Conservation (phyloP, 768 basidiomycete genomes). For the Dacryopinax primogenitus region DNA sequence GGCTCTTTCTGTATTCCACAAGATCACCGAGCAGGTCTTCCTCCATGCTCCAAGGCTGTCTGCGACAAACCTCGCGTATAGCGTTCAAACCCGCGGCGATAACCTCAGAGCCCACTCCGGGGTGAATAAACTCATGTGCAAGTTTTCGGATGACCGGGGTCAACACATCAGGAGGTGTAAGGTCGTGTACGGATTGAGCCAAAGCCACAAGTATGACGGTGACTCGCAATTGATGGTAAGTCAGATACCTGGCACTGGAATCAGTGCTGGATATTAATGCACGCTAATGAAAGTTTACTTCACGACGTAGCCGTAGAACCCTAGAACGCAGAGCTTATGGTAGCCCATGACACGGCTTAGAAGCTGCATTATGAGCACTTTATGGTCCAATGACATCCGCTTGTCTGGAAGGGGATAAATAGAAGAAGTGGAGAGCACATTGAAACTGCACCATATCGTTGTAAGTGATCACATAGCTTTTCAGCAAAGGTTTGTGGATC, state of each 20-base stretch:
- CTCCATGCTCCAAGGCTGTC: constrained; percentile 96
- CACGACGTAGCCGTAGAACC: constrained; percentile 91
- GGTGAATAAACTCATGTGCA: constrained; percentile 92
- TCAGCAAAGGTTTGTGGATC: constrained; percentile 95
- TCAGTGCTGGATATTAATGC: neutral
- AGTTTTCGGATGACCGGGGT: constrained; percentile 82
- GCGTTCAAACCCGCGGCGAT: constrained; percentile 94
- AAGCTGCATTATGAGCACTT: constrained; percentile 93
- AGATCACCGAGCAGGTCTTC: constrained; percentile 85
- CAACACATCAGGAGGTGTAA: constrained; percentile 86
- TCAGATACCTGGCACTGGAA: constrained; percentile 55
- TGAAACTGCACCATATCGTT: constrained; percentile 41
- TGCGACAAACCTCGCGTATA: constrained; percentile 82
- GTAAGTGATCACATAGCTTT: constrained; percentile 75
- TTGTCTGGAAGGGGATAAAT: constrained; percentile 44
- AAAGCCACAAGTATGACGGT: constrained; percentile 87
- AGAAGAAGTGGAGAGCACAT: neutral
- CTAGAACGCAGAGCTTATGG: constrained; percentile 85
- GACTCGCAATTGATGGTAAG: constrained; percentile 80
- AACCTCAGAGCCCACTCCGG: constrained; percentile 89
- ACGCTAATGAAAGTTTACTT: constrained; percentile 23
- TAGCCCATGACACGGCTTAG: constrained; percentile 84
- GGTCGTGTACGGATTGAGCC: constrained; percentile 87
- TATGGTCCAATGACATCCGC: constrained; percentile 92
- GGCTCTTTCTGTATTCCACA: constrained; percentile 88